Percentiles rank a stretch among this genome's conserved stretches.
Evolutionary conservation across 495 filamentous ascomycete species (phyloP).

Genomic region (Penicillium argentinense): DNA sequence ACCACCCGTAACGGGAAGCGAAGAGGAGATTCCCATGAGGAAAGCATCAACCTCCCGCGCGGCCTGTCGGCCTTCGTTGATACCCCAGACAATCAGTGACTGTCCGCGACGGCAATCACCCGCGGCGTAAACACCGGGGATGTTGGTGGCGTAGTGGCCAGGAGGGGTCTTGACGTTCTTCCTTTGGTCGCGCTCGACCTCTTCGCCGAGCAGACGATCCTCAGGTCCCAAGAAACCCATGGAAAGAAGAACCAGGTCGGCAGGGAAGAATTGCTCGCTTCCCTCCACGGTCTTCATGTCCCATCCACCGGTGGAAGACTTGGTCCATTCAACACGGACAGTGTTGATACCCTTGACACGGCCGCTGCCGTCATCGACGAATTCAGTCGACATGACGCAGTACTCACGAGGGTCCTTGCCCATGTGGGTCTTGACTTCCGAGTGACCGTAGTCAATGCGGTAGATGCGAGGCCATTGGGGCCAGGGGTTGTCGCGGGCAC

Average conservation of each 20-base stretch:
- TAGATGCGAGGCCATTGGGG: conserved; percentile 99
- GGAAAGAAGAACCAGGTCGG: conserved; percentile 91
- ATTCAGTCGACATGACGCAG: conserved; percentile 98
- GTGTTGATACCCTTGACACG: conserved; percentile 97
- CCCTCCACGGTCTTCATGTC: conserved; percentile 99
- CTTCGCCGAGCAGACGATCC: conserved; percentile 79
- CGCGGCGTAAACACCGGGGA: conserved; percentile 89
- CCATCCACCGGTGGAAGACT: conserved; percentile 87
- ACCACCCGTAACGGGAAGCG: conserved; percentile 89
- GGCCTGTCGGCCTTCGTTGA: conserved; percentile 95
- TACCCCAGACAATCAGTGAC: conserved; percentile 98
- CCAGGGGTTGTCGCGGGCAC: conserved; percentile 97
- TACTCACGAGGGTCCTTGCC: conserved; percentile 97
- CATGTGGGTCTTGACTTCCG: conserved; percentile 95
- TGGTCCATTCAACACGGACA: conserved; percentile 95
- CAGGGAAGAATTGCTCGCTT: conserved; percentile 95
- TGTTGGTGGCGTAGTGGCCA: conserved; percentile 85
- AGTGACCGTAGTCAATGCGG: conserved; percentile 96
- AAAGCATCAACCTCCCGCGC: conserved; percentile 93
- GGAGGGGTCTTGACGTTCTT: conserved; percentile 98
- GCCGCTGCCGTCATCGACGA: conserved; percentile 87
- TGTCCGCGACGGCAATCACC: conserved; percentile 97
- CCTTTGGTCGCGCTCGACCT: conserved; percentile 86
- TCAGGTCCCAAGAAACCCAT: conserved; percentile 99
- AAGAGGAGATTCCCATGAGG: conserved; percentile 73